Evolutionary conservation across 2,329 filamentous ascomycete genomes (phyloP).

Genomic region (Colletotrichum horii): DNA sequence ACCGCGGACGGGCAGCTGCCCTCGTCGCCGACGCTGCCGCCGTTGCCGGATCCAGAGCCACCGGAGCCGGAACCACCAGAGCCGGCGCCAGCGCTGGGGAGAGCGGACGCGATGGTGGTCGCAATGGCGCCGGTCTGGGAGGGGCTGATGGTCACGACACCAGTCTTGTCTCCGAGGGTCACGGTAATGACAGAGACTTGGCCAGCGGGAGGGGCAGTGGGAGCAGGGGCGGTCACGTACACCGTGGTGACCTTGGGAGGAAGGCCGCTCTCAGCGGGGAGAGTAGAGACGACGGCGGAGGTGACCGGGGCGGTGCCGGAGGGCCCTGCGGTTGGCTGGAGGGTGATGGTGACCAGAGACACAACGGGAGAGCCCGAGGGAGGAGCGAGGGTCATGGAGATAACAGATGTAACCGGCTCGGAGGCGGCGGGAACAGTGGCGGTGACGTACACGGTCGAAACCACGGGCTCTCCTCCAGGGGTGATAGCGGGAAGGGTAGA

Average conservation of each 20-base stretch:
- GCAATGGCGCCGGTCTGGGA: slow-evolving; percentile 4
- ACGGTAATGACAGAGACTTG: slow-evolving; percentile 18
- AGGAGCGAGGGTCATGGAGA: slow-evolving; percentile 17
- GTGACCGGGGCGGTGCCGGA: slow-evolving; percentile 1
- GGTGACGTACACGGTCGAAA: not conserved
- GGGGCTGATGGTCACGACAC: slow-evolving; percentile 17
- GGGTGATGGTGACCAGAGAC: slow-evolving; percentile 16
- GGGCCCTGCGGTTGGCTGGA: slow-evolving; percentile 9
- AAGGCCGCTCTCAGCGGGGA: slow-evolving; percentile 5
- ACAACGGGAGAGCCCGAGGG: slow-evolving; percentile 2
- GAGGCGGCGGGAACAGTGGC: not conserved
- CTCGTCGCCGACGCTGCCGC: not conserved
- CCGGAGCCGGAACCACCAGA: not conserved
- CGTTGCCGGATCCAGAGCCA: not conserved
- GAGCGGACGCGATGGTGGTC: not conserved
- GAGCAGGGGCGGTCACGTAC: slow-evolving; percentile 9
- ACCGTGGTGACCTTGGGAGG: slow-evolving; percentile 12
- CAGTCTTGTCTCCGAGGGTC: slow-evolving; percentile 5
- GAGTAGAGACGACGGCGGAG: slow-evolving; percentile 11
- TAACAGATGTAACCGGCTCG: slow-evolving; percentile 18
- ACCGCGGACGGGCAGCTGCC: slow-evolving; percentile 10
- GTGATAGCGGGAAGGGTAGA: not conserved
- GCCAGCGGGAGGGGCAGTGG: not conserved
- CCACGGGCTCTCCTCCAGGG: not conserved
- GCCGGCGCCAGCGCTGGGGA: slow-evolving; percentile 1